Percentiles rank a stretch among this genome's conserved stretches.
phyloP scores from a whole-genome alignment of 257 asterid genomes.

The Solanum arcanum region DNA sequence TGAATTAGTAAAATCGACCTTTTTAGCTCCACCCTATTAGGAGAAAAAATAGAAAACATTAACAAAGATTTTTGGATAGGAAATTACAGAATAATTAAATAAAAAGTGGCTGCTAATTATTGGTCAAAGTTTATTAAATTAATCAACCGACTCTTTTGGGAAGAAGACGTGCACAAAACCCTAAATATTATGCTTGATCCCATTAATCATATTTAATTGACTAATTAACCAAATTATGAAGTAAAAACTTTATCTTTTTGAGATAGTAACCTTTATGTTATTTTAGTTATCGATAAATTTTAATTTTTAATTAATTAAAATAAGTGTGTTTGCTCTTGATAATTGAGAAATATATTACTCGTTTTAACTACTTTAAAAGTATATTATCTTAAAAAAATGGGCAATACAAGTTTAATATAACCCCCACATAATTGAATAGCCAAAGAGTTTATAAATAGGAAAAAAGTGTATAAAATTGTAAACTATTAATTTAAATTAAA shows the following conservation, averaged over 20 bases:
- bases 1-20: neutral
- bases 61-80: neutral
- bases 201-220: neutral
- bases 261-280: neutral
- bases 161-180: neutral
- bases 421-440: neutral
- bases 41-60: neutral
- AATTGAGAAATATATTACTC: neutral
- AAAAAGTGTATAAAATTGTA: no score
- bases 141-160: neutral
- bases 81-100: neutral
- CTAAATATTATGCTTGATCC: neutral
- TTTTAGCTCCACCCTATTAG: neutral
- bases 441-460: neutral
- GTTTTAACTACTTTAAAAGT: neutral
- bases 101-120: neutral
- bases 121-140: neutral
- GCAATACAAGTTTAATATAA: neutral
- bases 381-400: neutral
- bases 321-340: neutral
- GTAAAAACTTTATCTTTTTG: neutral
- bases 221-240: neutral
- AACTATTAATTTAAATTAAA: no score
- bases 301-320: neutral
- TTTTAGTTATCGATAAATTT: neutral